Evolutionary conservation across 495 filamentous ascomycete genomes (phyloP).

Genomic region (Penicillium chermesinum): DNA sequence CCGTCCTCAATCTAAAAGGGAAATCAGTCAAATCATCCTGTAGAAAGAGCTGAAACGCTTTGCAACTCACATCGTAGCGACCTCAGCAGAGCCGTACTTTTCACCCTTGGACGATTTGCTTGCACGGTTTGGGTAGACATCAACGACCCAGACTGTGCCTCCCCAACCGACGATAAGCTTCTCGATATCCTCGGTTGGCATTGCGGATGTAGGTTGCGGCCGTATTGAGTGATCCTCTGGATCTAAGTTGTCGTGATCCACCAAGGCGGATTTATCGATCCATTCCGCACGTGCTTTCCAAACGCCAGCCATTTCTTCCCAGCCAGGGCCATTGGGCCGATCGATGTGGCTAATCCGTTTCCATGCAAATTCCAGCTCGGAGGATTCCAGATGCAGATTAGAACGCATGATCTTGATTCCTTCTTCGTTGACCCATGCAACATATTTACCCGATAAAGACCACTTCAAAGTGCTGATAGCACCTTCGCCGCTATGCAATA

Average conservation of each 20-base stretch:
- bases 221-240: constrained; percentile 31
- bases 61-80: constrained; percentile 74
- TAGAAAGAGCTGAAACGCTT: no score
- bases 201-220: constrained; percentile 11
- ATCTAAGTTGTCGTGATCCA: constrained; percentile 53
- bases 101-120: constrained; percentile 67
- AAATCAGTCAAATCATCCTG: neutral
- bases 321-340: constrained; percentile 68
- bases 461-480: constrained; percentile 86
- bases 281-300: constrained; percentile 91
- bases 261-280: constrained; percentile 76
- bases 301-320: constrained; percentile 91
- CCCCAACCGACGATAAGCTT: constrained; percentile 93
- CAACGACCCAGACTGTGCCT: constrained; percentile 89
- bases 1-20: constrained; percentile 69
- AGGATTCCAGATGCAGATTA: constrained; percentile 71
- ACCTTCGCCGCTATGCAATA: constrained; percentile 90
- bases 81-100: constrained; percentile 75
- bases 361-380: constrained; percentile 80
- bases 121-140: constrained; percentile 74
- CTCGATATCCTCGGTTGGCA: constrained; percentile 49
- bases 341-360: constrained; percentile 93
- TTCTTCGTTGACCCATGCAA: constrained; percentile 92
- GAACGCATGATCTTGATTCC: constrained; percentile 97
- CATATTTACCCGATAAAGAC: constrained; percentile 84